Evolutionary conservation across 495 filamentous ascomycete species (phyloP), one percentile per base, ranked within the genome.

Genomic region (Penicillium pancosmium): DNA sequence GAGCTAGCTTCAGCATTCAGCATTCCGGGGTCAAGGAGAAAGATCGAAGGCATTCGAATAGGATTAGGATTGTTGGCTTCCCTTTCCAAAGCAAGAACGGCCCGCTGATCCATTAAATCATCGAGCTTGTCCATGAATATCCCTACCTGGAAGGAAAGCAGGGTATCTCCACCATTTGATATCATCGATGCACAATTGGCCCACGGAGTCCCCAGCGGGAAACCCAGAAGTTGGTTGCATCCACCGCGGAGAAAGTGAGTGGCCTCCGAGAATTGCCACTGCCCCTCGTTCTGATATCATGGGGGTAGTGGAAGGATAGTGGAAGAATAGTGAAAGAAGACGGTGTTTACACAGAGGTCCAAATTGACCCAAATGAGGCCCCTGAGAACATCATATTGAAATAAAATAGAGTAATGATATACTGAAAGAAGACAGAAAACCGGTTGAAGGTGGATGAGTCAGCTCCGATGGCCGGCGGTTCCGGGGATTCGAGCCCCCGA

Each of bases 401-500:
- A 31, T 7, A 12, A 27, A 50, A 6, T 36, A 0, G 16, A 35
- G 54, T 38, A n/a, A n/a, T 8, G 19, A n/a, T 31, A 38, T 25
- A 31, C 6, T 9, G 23, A 49, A 53, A 13, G 47, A 27, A 27
- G 15, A 12, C 5, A 1, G 23, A 50, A 40, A 48, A 52, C 47
- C n/a, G 19, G 9, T 34, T 25, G 19, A 5, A 19, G n/a, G 16
- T 5, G 27, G 54, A 49, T 67, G 52, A 58, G 52, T 64, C 50
- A 68, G 61, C 65, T 70, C 67, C 67, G 67, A 70, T 54, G 40
- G 55, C 65, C 65, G 67, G 64, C 56, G 62, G 49, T 57, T 67
- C 65, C 62, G 65, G 57, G 52, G 19, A 19, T 54, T 38, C 8
- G 21, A 50, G 5, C 52, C 55, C 62, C 54, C 57, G 43, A 66